Conservation (phyloP, 108 stramenopile genomes). For the Cyclotella choctawhatcheeana region DNA sequence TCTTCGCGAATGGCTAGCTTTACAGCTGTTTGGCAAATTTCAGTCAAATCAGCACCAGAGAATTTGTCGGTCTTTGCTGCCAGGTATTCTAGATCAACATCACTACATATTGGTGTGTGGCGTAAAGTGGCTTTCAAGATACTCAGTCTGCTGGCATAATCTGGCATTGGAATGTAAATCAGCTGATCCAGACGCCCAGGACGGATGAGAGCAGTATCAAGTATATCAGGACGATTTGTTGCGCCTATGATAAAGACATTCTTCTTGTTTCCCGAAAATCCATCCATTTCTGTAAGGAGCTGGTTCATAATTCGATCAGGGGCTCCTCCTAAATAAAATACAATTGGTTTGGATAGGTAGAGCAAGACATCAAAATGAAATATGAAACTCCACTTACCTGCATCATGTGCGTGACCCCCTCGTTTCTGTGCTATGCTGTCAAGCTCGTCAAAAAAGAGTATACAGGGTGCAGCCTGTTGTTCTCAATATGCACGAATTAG, state of each 20-base stretch:
- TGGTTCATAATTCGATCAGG: conserved; percentile 99
- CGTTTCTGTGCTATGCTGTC: conserved; percentile 87
- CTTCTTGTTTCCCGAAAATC: conserved; percentile 94
- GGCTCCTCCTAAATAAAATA: too few relatives aligned
- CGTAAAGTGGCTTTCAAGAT: conserved; percentile 97
- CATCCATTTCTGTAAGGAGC: conserved; percentile 98
- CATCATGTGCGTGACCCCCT: too few relatives aligned
- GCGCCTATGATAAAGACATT: conserved; percentile 94
- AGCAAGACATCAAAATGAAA: too few relatives aligned
- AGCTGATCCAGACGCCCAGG: conserved; percentile 96
- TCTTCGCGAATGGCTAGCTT: conserved; percentile 96
- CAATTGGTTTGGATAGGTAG: too few relatives aligned
- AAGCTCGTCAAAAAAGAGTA: conserved; percentile 99
- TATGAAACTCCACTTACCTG: conserved; percentile 85
- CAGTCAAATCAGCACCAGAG: conserved; percentile 96
- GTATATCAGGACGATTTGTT: conserved; percentile 93
- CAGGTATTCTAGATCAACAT: conserved; percentile 86
- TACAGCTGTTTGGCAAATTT: conserved; percentile 92
- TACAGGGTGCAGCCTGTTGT: conserved; percentile 91
- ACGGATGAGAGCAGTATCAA: conserved; percentile 94
- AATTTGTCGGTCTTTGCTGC: conserved; percentile 90
- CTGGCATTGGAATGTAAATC: conserved; percentile 94
- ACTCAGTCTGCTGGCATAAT: conserved; percentile 82
- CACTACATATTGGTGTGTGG: conserved; percentile 87
- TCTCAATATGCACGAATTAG: too few relatives aligned